Percentiles rank a stretch among this genome's conserved stretches.
Conservation (phyloP, 495 filamentous ascomycete genomes). For the Parathielavia hyrcaniae region DNA sequence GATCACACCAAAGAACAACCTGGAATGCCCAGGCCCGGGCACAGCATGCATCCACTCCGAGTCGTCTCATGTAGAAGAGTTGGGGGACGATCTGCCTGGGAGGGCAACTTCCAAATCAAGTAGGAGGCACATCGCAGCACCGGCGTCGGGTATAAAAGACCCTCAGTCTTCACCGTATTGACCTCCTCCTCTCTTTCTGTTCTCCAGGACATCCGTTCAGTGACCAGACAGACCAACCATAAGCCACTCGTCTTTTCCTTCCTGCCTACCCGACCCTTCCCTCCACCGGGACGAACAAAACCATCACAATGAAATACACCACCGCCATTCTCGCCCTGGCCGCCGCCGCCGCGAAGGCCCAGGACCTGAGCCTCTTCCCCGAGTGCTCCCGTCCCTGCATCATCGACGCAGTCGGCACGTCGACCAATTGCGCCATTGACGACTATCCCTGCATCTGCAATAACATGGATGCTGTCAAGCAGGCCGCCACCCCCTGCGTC, state of each 20-base stretch:
- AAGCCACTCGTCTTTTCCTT: slow-evolving; percentile 13
- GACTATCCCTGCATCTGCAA: slow-evolving; percentile 44
- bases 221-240: neutral
- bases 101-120: neutral
- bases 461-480: slow-evolving; percentile 30
- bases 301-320: slow-evolving; percentile 39
- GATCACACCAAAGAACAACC: neutral
- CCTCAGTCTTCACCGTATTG: neutral
- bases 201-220: slow-evolving; percentile 12
- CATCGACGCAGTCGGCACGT: slow-evolving; percentile 24
- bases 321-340: slow-evolving; percentile 32
- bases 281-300: neutral
- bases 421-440: slow-evolving; percentile 31
- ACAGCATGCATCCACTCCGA: neutral
- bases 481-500: slow-evolving; percentile 36
- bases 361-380: slow-evolving; percentile 37
- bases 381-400: slow-evolving; percentile 40
- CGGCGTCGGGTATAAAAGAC: slow-evolving; percentile 12
- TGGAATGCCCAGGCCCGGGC: no score
- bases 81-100: neutral
- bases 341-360: slow-evolving; percentile 33
- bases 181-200: neutral
- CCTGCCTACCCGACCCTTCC: neutral
- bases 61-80: neutral
- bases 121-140: neutral